phyloP scores from a whole-genome alignment of 148 eudicot species.

The Oxyria digyna region DNA sequence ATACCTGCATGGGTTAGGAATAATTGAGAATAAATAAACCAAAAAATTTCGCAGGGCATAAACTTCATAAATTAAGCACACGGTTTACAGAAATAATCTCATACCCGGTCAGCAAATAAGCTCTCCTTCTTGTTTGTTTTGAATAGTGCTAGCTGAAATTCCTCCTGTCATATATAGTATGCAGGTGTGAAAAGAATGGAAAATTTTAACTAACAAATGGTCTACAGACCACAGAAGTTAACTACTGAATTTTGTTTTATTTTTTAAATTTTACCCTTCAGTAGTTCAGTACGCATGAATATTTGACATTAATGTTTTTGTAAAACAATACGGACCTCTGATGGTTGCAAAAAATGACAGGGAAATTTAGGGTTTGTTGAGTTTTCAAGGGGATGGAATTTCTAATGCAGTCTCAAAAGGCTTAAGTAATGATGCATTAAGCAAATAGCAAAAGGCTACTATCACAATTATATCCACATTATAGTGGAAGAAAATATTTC shows the following conservation, averaged over 20 bases:
- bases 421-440: not conserved
- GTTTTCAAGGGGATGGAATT: not conserved
- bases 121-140: constrained; percentile 22
- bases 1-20: constrained; percentile 24
- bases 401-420: not conserved
- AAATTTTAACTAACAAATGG: not conserved
- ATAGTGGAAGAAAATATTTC: not conserved
- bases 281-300: not conserved
- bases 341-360: not conserved
- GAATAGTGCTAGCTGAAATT: constrained; percentile 39
- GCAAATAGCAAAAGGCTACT: not conserved
- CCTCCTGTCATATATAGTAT: constrained; percentile 26
- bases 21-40: not conserved
- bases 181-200: not conserved
- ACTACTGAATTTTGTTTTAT: not conserved
- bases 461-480: not conserved
- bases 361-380: not conserved
- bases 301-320: not conserved
- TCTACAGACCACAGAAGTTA: not conserved
- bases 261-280: not conserved
- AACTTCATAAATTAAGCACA: not conserved
- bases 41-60: not conserved
- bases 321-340: not conserved
- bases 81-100: not conserved
- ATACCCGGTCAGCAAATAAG: constrained; percentile 40